Percentiles rank a stretch among this genome's conserved stretches.
phyloP scores from a whole-genome alignment of 345 rosid genomes.

The Gossypium bickii region DNA sequence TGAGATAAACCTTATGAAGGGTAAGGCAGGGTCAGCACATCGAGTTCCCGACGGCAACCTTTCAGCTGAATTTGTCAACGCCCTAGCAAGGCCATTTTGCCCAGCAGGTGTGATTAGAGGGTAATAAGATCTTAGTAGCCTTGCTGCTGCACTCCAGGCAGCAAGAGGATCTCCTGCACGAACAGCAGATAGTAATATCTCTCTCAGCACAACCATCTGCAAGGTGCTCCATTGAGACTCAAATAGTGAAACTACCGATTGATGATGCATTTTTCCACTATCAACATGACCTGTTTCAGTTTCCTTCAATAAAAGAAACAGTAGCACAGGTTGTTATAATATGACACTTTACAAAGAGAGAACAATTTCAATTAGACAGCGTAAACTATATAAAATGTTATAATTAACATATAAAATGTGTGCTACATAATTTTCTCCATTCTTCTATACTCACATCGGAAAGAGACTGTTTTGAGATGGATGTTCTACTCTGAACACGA shows the following conservation, averaged over 20 bases:
- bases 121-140: conserved; percentile 85
- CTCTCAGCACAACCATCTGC: conserved; percentile 98
- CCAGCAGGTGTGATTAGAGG: conserved; percentile 97
- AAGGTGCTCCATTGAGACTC: conserved; percentile 99
- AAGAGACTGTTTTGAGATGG: conserved; percentile 43
- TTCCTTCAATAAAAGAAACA: conserved; percentile 40
- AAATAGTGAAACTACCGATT: conserved; percentile 75
- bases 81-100: conserved; percentile 94
- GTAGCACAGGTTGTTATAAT: background rate
- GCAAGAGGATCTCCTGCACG: conserved; percentile 96
- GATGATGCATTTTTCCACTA: conserved; percentile 72
- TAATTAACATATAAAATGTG: background rate
- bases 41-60: conserved; percentile 96
- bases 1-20: conserved; percentile 70
- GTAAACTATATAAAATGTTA: background rate
- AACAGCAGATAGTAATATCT: conserved; percentile 93
- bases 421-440: background rate
- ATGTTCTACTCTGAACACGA: conserved; percentile 84
- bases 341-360: background rate
- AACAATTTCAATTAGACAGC: background rate
- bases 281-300: conserved; percentile 54
- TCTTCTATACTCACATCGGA: conserved; percentile 38
- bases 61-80: conserved; percentile 82
- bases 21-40: conserved; percentile 95
- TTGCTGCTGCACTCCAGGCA: conserved; percentile 99